Percentiles rank a stretch among this genome's conserved stretches.
These are phyloP conservation scores for Dioscorea zingiberensis DNA, from an alignment of 106 monocot genomes.

Conservation along the genomic window DNA sequence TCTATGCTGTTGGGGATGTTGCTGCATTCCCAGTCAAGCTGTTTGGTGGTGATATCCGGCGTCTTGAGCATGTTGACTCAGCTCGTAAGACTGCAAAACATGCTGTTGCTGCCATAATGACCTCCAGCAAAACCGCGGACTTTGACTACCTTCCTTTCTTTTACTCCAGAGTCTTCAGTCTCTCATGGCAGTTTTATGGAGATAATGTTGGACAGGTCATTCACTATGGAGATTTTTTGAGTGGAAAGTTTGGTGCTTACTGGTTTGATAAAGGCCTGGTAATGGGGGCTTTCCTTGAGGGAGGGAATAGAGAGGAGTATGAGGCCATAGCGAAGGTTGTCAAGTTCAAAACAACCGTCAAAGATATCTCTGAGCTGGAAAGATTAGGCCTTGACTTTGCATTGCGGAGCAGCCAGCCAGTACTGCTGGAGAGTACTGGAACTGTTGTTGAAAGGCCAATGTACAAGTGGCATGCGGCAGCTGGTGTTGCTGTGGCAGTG, in stretches of 20 bases:
- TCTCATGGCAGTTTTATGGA: conserved; percentile 98
- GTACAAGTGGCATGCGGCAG: conserved; percentile 53
- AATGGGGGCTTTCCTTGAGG: conserved; percentile 81
- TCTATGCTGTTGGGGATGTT: conserved; percentile 94
- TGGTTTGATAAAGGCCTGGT: conserved; percentile 63
- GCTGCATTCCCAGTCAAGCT: conserved; percentile 90
- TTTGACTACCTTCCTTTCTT: conserved; percentile 91
- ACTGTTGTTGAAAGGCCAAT: conserved; percentile 30
- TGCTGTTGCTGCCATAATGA: conserved; percentile 72
- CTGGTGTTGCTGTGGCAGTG: conserved; percentile 49
- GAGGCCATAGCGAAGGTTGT: conserved; percentile 70
- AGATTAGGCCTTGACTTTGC: conserved; percentile 63
- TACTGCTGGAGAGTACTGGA: conserved; percentile 5
- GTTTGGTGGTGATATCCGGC: conserved; percentile 59
- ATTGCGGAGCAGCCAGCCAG: conserved; percentile 23
- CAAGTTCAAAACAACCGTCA: conserved; percentile 26
- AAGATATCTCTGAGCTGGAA: conserved; percentile 42
- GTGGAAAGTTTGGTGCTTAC: conserved; percentile 71
- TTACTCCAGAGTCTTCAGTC: conserved; percentile 85
- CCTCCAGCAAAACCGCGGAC: conserved; percentile 39
- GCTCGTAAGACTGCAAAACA: conserved; percentile 82
- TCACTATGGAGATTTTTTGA: conserved; percentile 66
- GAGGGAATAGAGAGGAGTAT: conserved; percentile 72
- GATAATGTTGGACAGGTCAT: conserved; percentile 77
- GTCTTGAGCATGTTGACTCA: conserved; percentile 95